These are phyloP conservation scores for Penicillium salamii DNA, from an alignment of 495 filamentous ascomycete species.

Conservation along the genomic window DNA sequence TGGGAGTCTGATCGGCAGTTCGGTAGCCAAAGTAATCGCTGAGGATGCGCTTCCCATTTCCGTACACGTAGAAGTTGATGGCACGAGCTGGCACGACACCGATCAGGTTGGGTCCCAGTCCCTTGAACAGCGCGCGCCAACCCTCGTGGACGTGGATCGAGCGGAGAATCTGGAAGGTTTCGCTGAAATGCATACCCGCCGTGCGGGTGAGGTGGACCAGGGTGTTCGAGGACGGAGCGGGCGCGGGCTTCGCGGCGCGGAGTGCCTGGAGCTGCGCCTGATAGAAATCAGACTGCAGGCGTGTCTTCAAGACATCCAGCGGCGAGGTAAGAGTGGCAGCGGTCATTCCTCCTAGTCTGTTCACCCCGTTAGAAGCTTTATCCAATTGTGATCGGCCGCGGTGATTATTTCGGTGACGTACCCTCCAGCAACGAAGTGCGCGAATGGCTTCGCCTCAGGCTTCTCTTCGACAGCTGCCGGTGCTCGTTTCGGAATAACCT, in stretches of 20 bases:
- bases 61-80: conserved; percentile 59
- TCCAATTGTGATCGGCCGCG: not conserved
- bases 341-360: conserved; percentile 82
- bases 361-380: not conserved
- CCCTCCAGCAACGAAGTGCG: conserved; percentile 87
- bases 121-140: conserved; percentile 57
- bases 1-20: conserved; percentile 41
- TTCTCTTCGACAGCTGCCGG: conserved; percentile 34
- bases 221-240: conserved; percentile 34
- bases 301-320: conserved; percentile 86
- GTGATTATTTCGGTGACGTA: conserved; percentile 36
- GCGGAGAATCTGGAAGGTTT: conserved; percentile 57
- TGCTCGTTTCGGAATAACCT: conserved; percentile 45
- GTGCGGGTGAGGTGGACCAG: conserved; percentile 44
- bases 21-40: conserved; percentile 42
- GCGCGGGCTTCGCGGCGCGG: conserved; percentile 41
- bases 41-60: conserved; percentile 54
- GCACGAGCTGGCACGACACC: conserved; percentile 58
- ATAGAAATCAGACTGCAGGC: conserved; percentile 89
- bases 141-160: conserved; percentile 53
- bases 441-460: conserved; percentile 74
- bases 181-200: conserved; percentile 48
- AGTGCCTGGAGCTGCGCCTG: conserved; percentile 57
- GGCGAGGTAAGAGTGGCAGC: conserved; percentile 82
- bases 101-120: conserved; percentile 54